Evolutionary conservation across 139 green algal genomes (phyloP), one percentile per base, ranked within the genome.

Genomic region (Edaphochlamys debaryana): DNA sequence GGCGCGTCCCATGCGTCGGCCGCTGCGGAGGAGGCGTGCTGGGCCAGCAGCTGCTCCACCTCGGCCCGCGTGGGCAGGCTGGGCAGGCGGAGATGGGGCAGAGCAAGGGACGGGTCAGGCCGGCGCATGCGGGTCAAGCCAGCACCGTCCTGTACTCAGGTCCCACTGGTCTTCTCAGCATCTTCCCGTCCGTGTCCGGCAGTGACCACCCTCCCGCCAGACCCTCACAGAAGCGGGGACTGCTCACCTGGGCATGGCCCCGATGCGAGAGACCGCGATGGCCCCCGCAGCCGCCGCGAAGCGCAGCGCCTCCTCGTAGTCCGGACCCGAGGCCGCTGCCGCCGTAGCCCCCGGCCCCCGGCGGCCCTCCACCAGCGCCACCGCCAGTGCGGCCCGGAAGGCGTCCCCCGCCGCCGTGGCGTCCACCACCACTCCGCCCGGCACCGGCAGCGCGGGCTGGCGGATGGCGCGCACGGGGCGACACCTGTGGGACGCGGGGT

Each of bases 371-470:
- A 85, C 85, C 32, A 95, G 75, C 4, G 71, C 86, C 29, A 96
- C 88, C 8, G 91, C 93, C 92, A 95, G 94, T 1, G 85, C 92
- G 25, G 91, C 92, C 1, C 91, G 70, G 69, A 95, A 96, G 22
- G 89, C 85, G 63, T 96, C 92, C 32, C 93, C 93, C 5, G 93
- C 70, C 1, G 83, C 92, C 7, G 92, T 95, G 2, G 67, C 88
- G 48, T 95, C 92, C 37, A 93, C 76, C 29, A 94, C 87, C 4
- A 36, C 38, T 0, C 79, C 87, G 0, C 85, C 83, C 8, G 87
- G 84, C 27, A 88, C 74, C 8, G 73, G 41, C 32, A 91, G 34
- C 9, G 88, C 76, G 5, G 40, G 27, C 71, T 94, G 91, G 3
- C 66, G 75, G 75, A 69, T 32, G 40, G 48, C 52, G 36, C 66